A percentile compares a stretch with the other conserved stretches of the same genome.
Evolutionary conservation across 2,329 filamentous ascomycete genomes (phyloP).

Genomic region (Epichloe baconii): DNA sequence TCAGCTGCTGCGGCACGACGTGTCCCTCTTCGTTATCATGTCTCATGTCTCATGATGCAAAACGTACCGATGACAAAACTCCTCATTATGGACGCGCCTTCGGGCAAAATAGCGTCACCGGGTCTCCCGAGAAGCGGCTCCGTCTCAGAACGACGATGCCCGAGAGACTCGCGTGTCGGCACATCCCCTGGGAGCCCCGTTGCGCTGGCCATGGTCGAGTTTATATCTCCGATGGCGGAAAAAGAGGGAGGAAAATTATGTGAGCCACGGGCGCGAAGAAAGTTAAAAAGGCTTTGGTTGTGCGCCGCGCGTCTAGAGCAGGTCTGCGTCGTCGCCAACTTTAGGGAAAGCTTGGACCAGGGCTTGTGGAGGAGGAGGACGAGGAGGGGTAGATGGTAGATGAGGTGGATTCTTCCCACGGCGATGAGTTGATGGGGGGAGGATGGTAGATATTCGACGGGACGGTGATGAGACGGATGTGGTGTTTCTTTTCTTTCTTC

Average conservation of each 20-base stretch:
- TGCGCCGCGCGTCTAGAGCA: background rate
- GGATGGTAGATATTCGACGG: too few relatives aligned
- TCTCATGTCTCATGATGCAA: background rate
- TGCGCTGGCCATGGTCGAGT: slow-evolving; percentile 48
- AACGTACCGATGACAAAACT: slow-evolving; percentile 62
- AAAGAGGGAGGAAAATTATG: too few relatives aligned
- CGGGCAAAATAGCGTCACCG: slow-evolving; percentile 60
- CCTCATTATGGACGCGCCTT: slow-evolving; percentile 47
- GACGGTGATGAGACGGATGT: background rate
- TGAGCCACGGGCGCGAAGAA: background rate
- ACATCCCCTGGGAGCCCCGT: slow-evolving; percentile 48
- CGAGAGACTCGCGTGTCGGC: slow-evolving; percentile 12
- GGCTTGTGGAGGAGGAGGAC: too few relatives aligned
- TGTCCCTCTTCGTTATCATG: background rate
- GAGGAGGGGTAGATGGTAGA: too few relatives aligned
- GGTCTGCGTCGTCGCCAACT: too few relatives aligned
- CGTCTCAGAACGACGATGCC: slow-evolving; percentile 19
- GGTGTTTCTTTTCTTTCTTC: too few relatives aligned
- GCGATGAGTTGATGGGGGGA: background rate
- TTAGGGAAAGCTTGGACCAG: background rate
- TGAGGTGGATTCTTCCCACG: too few relatives aligned
- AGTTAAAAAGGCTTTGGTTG: background rate
- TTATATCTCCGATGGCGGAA: background rate
- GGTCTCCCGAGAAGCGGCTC: slow-evolving; percentile 38
- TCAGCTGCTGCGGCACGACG: background rate